Percentiles rank a stretch among this genome's conserved stretches.
Conservation (phyloP, 176 grass and related monocot genomes). For the Zoysia japonica region DNA sequence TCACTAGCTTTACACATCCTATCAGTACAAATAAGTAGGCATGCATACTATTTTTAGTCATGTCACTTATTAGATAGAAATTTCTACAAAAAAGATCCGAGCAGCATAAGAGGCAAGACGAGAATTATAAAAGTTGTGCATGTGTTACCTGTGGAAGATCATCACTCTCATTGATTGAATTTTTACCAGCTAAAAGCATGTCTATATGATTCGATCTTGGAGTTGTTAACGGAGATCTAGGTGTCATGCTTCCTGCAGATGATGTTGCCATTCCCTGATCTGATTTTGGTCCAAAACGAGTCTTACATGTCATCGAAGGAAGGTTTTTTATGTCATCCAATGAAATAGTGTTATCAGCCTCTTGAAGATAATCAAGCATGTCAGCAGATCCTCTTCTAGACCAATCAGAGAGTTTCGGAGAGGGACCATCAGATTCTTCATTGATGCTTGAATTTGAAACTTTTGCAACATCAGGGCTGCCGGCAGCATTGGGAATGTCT, state of each 20-base stretch:
- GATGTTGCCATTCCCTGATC: constrained; percentile 94
- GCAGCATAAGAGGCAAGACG: neutral
- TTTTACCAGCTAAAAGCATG: constrained; percentile 83
- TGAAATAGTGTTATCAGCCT: constrained; percentile 72
- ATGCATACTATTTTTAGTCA: constrained; percentile 18
- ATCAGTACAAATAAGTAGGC: constrained; percentile 1
- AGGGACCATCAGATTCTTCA: constrained; percentile 86
- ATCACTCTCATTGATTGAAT: constrained; percentile 70
- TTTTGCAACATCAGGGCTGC: constrained; percentile 74
- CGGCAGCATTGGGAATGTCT: constrained; percentile 53
- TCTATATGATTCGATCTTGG: constrained; percentile 88
- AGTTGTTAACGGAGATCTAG: constrained; percentile 88
- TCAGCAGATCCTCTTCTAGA: constrained; percentile 81
- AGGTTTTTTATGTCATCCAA: constrained; percentile 90
- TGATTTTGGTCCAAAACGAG: constrained; percentile 93
- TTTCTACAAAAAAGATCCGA: constrained; percentile 21
- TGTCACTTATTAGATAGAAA: neutral
- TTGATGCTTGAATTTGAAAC: constrained; percentile 77
- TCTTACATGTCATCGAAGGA: constrained; percentile 91
- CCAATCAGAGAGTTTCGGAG: constrained; percentile 88
- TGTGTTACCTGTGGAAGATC: constrained; percentile 76
- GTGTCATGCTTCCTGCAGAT: constrained; percentile 94
- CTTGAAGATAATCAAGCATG: constrained; percentile 90
- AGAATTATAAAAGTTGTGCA: neutral
- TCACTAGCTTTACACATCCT: constrained; percentile 21